Evolutionary conservation across 2,329 filamentous ascomycete species (phyloP).

Genomic region (Pseudogymnoascus sp.): DNA sequence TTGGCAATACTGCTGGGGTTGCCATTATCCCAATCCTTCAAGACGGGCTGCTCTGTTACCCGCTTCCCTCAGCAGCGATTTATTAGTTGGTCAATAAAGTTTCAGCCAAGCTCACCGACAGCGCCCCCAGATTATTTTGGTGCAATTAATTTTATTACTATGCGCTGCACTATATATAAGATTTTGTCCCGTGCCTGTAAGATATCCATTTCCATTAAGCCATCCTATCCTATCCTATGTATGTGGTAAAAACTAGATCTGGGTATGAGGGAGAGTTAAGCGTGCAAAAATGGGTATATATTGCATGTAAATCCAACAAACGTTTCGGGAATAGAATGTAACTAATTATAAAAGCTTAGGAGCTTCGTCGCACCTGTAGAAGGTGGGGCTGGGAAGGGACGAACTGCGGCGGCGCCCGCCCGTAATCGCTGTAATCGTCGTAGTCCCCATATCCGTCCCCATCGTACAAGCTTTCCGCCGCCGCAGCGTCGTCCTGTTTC

Average conservation of each 20-base stretch:
- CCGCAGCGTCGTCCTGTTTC: not conserved
- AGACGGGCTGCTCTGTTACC: not conserved
- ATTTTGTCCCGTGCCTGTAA: not conserved
- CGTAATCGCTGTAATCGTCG: not conserved
- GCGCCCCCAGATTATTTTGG: not conserved
- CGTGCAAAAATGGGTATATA: not conserved
- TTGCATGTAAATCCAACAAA: not conserved
- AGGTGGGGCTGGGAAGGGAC: not conserved
- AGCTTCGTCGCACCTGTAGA: not conserved
- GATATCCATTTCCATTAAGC: not conserved
- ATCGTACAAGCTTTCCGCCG: not conserved
- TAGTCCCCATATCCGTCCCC: not conserved
- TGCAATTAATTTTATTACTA: not conserved
- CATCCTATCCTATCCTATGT: not conserved
- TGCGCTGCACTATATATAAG: not conserved
- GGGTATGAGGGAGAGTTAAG: not conserved
- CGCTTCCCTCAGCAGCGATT: not conserved
- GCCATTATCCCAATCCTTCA: not conserved
- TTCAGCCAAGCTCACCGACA: not conserved
- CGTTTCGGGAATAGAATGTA: not conserved
- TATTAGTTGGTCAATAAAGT: not conserved
- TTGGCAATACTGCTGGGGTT: not conserved
- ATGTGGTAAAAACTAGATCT: not conserved
- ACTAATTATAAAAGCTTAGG: not conserved
- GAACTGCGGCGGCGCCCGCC: not conserved